phyloP scores from a whole-genome alignment of 176 grass and related monocot genomes.

The Avena atlantica region DNA sequence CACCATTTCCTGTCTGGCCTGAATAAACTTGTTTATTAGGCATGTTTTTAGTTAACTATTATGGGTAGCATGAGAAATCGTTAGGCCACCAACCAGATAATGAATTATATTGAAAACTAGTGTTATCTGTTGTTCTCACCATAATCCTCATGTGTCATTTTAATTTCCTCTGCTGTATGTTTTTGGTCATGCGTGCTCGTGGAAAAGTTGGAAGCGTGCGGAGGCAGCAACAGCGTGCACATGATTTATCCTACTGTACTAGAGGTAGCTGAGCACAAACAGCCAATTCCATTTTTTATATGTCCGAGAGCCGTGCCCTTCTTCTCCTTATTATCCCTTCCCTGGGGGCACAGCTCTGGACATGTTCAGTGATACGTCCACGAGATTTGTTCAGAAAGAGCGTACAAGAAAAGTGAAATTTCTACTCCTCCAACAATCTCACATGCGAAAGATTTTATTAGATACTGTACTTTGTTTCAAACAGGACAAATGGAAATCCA shows the following conservation, averaged over 20 bases:
- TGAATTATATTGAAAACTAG: background rate
- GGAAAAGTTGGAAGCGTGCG: conserved; percentile 39
- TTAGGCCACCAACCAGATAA: background rate
- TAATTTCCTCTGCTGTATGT: background rate
- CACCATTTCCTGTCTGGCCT: conserved; percentile 16
- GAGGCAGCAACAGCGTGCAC: conserved; percentile 14
- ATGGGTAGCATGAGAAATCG: background rate
- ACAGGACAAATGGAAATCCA: background rate
- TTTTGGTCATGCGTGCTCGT: background rate
- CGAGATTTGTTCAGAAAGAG: background rate
- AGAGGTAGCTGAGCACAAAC: background rate
- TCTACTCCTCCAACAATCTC: no score
- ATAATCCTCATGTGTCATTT: background rate
- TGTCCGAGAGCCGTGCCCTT: background rate
- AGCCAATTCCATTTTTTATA: background rate
- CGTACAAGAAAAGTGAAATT: background rate
- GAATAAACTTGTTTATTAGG: background rate
- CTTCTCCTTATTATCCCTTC: background rate
- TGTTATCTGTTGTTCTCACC: background rate
- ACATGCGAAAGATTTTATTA: conserved; percentile 26
- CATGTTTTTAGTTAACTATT: conserved; percentile 19
- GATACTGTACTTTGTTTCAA: conserved; percentile 21
- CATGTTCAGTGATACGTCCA: background rate
- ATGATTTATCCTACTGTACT: conserved; percentile 24
- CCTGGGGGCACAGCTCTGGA: background rate